Conservation (phyloP, 345 rosid species). For the Angophora floribunda region DNA sequence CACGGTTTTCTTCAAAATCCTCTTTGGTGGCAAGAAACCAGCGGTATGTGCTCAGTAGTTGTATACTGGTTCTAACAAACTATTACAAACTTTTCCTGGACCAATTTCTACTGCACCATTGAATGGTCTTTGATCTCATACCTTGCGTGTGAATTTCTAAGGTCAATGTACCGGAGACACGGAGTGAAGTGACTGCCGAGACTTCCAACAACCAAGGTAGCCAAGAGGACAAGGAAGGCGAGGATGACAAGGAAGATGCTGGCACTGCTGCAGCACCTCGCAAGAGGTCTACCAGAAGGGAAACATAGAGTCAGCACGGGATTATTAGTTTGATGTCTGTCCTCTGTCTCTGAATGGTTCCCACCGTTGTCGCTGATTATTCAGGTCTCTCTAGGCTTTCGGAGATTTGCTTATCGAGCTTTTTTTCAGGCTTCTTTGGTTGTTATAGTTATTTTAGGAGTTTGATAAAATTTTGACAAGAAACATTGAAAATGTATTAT, state of each 20-base stretch:
- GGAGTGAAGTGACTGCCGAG: neutral
- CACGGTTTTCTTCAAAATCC: constrained; percentile 9
- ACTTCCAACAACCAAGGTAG: constrained; percentile 4
- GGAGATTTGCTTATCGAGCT: neutral
- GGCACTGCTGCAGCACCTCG: neutral
- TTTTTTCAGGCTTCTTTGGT: neutral
- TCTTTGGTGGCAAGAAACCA: constrained; percentile 28
- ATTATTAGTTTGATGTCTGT: neutral
- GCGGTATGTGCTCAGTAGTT: neutral
- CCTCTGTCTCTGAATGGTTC: neutral
- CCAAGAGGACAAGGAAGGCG: neutral
- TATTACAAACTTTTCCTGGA: neutral
- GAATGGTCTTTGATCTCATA: neutral
- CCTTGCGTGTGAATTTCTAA: neutral
- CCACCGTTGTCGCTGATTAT: neutral
- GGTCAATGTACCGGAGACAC: neutral
- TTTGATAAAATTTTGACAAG: neutral
- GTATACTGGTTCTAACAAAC: neutral
- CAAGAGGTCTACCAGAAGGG: constrained; percentile 7
- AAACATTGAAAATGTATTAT: neutral
- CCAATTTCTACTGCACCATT: neutral
- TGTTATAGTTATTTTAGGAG: neutral
- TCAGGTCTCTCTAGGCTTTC: neutral
- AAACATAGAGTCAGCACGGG: neutral
- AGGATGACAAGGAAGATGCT: neutral